A percentile compares a stretch with the other conserved stretches of the same genome.
phyloP scores from a whole-genome alignment of 164 flowering plant genomes.

The Litsea cubeba region DNA sequence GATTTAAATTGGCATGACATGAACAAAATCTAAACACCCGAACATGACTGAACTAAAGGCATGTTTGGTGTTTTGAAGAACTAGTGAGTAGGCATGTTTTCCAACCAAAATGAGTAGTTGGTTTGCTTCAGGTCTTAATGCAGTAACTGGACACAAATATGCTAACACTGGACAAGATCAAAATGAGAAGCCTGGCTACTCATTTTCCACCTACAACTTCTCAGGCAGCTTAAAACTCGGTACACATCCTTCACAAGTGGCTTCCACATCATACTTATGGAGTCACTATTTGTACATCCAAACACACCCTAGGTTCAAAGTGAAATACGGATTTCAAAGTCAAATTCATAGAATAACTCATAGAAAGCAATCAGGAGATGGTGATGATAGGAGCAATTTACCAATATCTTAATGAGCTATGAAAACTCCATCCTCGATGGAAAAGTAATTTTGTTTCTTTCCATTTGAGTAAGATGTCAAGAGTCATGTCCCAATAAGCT shows the following conservation, averaged over 20 bases:
- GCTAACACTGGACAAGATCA: background rate
- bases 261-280: too few species aligned
- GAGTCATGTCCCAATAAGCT: background rate
- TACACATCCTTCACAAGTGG: background rate
- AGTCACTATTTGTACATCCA: background rate
- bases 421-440: too few species aligned
- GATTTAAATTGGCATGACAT: background rate
- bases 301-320: background rate
- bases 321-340: background rate
- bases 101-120: background rate
- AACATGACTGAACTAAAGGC: background rate
- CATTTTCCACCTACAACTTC: background rate
- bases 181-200: background rate
- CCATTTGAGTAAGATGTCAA: background rate
- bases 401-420: background rate
- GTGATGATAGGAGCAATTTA: background rate
- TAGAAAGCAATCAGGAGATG: background rate
- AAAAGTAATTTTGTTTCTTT: background rate
- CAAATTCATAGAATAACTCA: background rate
- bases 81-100: background rate
- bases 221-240: background rate
- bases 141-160: background rate
- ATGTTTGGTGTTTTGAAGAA: background rate
- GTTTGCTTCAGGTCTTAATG: background rate
- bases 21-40: background rate